Base-by-base conservation (phyloP, 768 basidiomycete genomes). In the Trametes maxima region DNA sequence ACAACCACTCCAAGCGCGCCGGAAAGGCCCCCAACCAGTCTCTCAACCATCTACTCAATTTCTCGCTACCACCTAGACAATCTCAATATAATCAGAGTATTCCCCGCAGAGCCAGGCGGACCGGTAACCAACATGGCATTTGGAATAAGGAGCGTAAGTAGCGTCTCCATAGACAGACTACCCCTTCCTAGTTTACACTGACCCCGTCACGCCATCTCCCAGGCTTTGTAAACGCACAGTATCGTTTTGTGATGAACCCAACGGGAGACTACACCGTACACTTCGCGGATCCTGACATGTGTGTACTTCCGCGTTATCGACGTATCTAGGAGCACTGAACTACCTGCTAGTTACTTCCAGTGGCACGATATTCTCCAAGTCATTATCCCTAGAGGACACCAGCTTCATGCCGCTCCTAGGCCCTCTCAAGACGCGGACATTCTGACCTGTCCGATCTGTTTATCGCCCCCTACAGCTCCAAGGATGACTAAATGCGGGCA, bases 401-500 rank as follows among this genome's bases (percentile, higher is more conserved):
- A 83, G 86, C 55, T 90, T 90, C 57, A 88, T 61, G 75, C 85
- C 47, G 76, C 79, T 49, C 74, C 74, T 53, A 77, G 77, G 65
- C 60, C 66, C 60, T 71, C 72, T 17, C 77, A 77, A 65, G 82
- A 80, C 19, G 88, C 86, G 68, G 88, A 86, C 24, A 80, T 84
- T 54, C 88, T 83, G 24, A 86, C 82, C 22, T 99, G 97, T 76
- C 97, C 97, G 3, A 98, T 99, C 64, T 99, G 97, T 76, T 81
- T 99, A 43, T 92, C 93, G 43, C 85, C 92, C 43, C 96, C 95
- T 5, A 85, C 87, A 43, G 92, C 92, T 28, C 91, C 94, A 16
- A 82, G 95, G 51, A 94, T 95, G 88, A 98, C 95, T 22, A 96
- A 94, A 78, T 98, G 95, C 67, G 96, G 95, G 49, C 97, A 99